phyloP scores from a whole-genome alignment of 176 grass and related monocot genomes.

The Triticum timopheevii region DNA sequence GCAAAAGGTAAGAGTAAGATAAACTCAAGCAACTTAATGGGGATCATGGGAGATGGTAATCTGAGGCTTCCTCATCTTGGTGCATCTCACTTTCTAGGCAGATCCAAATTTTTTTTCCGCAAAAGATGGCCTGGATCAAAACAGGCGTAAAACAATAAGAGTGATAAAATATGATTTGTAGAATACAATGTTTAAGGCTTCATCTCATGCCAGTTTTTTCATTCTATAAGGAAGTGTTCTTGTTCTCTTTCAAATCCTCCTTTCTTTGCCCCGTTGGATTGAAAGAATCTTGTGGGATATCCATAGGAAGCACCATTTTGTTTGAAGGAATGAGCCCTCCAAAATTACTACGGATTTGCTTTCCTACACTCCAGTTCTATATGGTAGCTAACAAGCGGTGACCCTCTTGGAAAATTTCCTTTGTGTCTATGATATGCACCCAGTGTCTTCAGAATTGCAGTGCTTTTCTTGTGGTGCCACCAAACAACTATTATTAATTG shows the following conservation, averaged over 20 bases:
- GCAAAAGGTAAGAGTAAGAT: slow-evolving; percentile 86
- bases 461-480: background rate
- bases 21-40: slow-evolving; percentile 35
- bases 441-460: background rate
- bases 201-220: background rate
- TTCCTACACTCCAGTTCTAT: background rate
- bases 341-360: slow-evolving; percentile 2
- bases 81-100: slow-evolving; percentile 10
- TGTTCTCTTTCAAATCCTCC: slow-evolving; percentile 8
- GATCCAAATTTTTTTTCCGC: background rate
- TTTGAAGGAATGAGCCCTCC: background rate
- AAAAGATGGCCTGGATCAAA: background rate
- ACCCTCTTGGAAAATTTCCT: background rate
- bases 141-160: slow-evolving; percentile 6
- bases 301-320: no score
- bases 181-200: slow-evolving; percentile 11
- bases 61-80: slow-evolving; percentile 3
- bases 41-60: slow-evolving; percentile 30
- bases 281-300: background rate
- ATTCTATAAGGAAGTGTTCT: background rate
- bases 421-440: background rate
- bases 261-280: background rate
- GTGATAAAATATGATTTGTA: background rate
- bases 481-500: background rate
- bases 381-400: background rate